These are phyloP conservation scores for Naganishia randhawae DNA, from an alignment of 768 basidiomycete species.

Conservation along the genomic window DNA sequence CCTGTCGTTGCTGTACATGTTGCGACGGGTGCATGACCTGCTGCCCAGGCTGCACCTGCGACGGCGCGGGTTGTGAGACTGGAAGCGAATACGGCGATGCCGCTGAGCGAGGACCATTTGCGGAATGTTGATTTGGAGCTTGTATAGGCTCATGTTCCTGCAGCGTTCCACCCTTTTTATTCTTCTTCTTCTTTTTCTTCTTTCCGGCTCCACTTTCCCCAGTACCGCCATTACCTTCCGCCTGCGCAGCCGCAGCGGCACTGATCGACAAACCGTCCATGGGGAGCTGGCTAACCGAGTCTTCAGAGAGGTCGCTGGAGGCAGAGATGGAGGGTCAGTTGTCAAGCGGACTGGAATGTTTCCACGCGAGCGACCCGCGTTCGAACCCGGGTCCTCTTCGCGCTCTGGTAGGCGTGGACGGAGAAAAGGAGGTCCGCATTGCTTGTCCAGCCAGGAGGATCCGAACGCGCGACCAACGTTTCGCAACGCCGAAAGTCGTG, in stretches of 20 bases:
- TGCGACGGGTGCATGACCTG: slow-evolving; percentile 41
- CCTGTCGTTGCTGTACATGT: background rate
- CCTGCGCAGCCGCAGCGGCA: background rate
- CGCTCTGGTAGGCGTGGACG: too few relatives aligned
- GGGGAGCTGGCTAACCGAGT: slow-evolving; percentile 19
- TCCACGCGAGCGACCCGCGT: background rate
- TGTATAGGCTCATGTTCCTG: slow-evolving; percentile 23
- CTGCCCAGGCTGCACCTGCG: slow-evolving; percentile 35
- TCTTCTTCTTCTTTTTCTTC: slow-evolving; percentile 58
- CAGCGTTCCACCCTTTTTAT: slow-evolving; percentile 48
- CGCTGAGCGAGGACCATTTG: slow-evolving; percentile 26
- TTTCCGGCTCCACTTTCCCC: slow-evolving; percentile 35
- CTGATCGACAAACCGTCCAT: slow-evolving; percentile 15
- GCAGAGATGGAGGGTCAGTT: background rate
- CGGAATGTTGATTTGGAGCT: background rate
- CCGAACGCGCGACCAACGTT: too few relatives aligned
- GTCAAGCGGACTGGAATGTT: background rate
- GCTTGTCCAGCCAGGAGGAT: too few relatives aligned
- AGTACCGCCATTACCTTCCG: background rate
- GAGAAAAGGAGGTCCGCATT: too few relatives aligned
- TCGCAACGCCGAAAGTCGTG: too few relatives aligned
- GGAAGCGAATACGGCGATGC: slow-evolving; percentile 35
- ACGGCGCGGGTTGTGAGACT: slow-evolving; percentile 41
- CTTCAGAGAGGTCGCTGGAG: slow-evolving; percentile 6
- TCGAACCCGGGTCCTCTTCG: background rate